These are phyloP conservation scores for Euphorbia peplus DNA, from an alignment of 345 rosid genomes.

Conservation along the genomic window DNA sequence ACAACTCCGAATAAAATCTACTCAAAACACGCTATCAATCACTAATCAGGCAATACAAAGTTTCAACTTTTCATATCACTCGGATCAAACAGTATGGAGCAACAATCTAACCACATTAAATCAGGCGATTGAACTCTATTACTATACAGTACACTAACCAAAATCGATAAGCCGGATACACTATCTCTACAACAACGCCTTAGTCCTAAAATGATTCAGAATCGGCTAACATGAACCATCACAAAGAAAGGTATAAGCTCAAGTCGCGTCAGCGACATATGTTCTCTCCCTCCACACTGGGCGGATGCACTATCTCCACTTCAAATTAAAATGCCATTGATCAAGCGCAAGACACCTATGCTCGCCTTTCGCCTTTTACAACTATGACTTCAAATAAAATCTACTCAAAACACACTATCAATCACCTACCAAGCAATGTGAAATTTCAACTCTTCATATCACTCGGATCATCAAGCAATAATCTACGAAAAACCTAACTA, in stretches of 20 bases:
- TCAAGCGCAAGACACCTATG: no score
- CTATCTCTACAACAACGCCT: no score
- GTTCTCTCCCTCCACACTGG: no score
- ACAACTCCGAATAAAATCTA: neutral
- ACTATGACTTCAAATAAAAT: neutral
- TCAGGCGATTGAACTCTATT: neutral
- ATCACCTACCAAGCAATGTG: neutral
- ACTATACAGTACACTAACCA: neutral
- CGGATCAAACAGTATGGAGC: neutral
- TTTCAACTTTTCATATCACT: neutral
- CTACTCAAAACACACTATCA: neutral
- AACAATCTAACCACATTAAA: neutral
- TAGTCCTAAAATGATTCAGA: no score
- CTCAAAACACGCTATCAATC: neutral
- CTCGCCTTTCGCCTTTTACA: no score
- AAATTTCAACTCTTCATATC: neutral
- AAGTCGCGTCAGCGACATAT: no score
- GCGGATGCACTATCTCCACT: no score
- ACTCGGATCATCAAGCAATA: neutral
- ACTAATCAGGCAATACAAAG: neutral
- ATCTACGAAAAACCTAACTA: neutral
- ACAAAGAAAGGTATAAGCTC: no score
- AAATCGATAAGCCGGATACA: neutral
- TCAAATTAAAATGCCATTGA: no score
- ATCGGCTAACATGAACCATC: no score